phyloP scores from a whole-genome alignment of 106 monocot genomes.

The Dendrobium nobile region DNA sequence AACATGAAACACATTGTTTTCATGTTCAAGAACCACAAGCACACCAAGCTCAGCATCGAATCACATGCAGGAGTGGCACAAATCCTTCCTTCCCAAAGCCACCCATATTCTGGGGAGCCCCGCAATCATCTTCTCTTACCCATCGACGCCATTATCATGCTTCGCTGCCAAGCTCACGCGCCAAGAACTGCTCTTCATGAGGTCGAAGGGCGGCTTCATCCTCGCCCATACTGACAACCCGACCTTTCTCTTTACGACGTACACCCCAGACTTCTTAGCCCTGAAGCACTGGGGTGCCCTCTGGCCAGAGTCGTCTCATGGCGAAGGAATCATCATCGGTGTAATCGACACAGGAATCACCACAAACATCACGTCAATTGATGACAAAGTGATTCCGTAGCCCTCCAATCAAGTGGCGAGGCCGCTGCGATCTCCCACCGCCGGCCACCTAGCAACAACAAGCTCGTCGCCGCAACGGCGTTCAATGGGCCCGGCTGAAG shows the following conservation, averaged over 20 bases:
- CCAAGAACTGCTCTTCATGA: constrained; percentile 13
- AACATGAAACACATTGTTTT: constrained; percentile 20
- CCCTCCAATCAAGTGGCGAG: constrained; percentile 25
- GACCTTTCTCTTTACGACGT: constrained; percentile 22
- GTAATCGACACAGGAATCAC: constrained; percentile 26
- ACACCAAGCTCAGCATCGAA: neutral
- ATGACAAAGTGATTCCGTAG: constrained; percentile 4
- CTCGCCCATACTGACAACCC: neutral
- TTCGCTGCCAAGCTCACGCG: constrained; percentile 28
- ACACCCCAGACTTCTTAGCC: constrained; percentile 24
- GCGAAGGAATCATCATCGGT: constrained; percentile 28
- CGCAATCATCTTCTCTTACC: constrained; percentile 22
- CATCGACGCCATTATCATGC: constrained; percentile 12
- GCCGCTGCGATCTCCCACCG: constrained; percentile 8
- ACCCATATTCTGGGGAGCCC: neutral
- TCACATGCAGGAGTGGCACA: constrained; percentile 1
- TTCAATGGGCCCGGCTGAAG: neutral
- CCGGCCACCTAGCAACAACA: constrained; percentile 15
- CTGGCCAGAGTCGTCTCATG: constrained; percentile 17
- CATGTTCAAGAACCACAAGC: constrained; percentile 1
- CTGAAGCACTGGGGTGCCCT: neutral
- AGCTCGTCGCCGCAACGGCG: constrained; percentile 19
- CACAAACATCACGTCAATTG: constrained; percentile 3
- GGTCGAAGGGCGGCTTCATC: constrained; percentile 19
- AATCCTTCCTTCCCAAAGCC: constrained; percentile 10